These are phyloP conservation scores for Vigna mungo DNA, from an alignment of 306 rosid species.

Conservation along the genomic window DNA sequence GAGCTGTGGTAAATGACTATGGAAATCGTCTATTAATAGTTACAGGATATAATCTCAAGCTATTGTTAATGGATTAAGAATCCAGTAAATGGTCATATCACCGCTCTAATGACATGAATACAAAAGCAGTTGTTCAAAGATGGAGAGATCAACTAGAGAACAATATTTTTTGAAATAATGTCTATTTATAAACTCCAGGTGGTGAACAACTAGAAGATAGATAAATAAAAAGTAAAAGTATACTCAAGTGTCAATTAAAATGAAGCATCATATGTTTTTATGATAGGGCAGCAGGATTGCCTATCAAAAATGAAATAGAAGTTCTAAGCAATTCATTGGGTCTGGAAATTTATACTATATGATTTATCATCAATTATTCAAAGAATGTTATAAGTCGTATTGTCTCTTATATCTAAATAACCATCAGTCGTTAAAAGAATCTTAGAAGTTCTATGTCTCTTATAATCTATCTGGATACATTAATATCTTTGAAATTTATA, in stretches of 20 bases:
- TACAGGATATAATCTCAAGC: not conserved
- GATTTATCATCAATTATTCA: not conserved
- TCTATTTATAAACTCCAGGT: not conserved
- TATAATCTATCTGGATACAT: constrained; percentile 1
- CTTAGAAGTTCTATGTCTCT: constrained; percentile 9
- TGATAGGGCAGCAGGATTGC: not conserved
- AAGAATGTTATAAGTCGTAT: too few relatives aligned
- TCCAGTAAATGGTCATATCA: not conserved
- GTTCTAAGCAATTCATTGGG: constrained; percentile 10
- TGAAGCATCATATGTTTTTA: constrained; percentile 6
- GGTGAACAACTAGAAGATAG: not conserved
- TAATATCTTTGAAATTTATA: constrained; percentile 8
- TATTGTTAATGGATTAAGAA: constrained; percentile 1
- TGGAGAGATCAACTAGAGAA: not conserved
- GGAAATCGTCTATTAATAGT: constrained; percentile 4
- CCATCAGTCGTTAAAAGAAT: not conserved
- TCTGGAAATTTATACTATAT: constrained; percentile 20
- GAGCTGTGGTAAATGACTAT: constrained; percentile 10
- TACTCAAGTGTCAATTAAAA: not conserved
- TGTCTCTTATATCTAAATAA: not conserved
- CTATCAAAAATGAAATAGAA: constrained; percentile 25
- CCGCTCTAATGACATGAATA: not conserved
- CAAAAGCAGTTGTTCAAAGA: not conserved
- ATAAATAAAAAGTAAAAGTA: constrained; percentile 4
- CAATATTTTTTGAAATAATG: not conserved